phyloP scores from a whole-genome alignment of 345 rosid genomes.

The Passiflora organensis region DNA sequence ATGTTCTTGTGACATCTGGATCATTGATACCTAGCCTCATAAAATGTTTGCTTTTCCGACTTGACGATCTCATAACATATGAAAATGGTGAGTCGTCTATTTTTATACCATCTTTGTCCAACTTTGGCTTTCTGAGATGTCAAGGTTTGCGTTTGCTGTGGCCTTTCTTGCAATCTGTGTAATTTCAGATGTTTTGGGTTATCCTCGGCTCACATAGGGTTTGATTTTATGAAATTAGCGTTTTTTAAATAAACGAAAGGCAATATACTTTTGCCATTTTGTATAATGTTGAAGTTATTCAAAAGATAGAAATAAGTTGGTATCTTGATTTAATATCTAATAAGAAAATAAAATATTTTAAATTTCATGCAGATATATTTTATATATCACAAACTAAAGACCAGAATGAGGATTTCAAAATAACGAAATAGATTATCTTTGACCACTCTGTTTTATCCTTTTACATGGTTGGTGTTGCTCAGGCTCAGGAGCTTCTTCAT shows the following conservation, averaged over 20 bases:
- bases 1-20: slow-evolving; percentile 83
- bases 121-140: background rate
- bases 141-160: background rate
- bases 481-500: too few relatives aligned
- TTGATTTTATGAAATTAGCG: background rate
- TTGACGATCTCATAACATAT: slow-evolving; percentile 48
- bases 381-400: too few relatives aligned
- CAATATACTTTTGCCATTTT: too few relatives aligned
- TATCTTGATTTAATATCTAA: too few relatives aligned
- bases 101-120: background rate
- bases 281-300: too few relatives aligned
- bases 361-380: too few relatives aligned
- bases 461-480: too few relatives aligned
- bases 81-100: slow-evolving; percentile 51
- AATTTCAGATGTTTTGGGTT: background rate
- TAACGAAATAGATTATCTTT: too few relatives aligned
- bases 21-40: slow-evolving; percentile 85
- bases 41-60: slow-evolving; percentile 75
- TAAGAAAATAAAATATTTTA: too few relatives aligned
- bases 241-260: background rate
- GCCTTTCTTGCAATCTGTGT: background rate
- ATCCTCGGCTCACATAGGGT: background rate
- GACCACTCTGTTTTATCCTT: too few relatives aligned
- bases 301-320: too few relatives aligned
- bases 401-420: too few relatives aligned